Base-by-base conservation (phyloP, 306 rosid genomes). In the Mucuna pruriens region DNA sequence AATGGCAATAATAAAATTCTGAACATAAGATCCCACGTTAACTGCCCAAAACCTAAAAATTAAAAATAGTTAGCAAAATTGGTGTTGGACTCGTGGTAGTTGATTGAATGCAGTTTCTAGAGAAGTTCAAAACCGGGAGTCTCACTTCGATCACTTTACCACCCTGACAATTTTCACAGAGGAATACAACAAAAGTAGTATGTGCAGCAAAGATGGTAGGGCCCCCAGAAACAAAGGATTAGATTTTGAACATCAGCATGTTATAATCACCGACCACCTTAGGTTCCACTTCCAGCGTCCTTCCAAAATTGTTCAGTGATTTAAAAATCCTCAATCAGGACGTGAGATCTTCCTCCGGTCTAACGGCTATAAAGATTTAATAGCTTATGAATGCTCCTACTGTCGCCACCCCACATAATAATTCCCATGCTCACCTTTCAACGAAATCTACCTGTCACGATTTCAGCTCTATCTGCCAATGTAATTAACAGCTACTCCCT, bases 221-320 rank as follows among this genome's bases (percentile, higher is more conserved):
- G 78, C 23, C 67, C 79, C 81, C 75, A 78, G 49, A 82, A 38
- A 68, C 54, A 68, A 34, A 36, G 29, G 42, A 73, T 6, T 20
- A 42, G 40, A 57, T 57, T 66, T 57, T 34, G 22, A 26, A 33
- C 45, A 38, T 25, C n/a, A 46, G 48, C 54, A 36, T 25, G 36
- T 48, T 61, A 76, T 9, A 70, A 39, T 20, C 61, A 38, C 33
- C 63, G 42, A 74, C 52, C 66, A 81, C 1, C 48, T 17, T 77
- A 75, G 83, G 88, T 55, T 82, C 86, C 86, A 74, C 88, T 76
- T 60, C 29, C 45, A 34, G 67, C 10, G 9, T 31, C 29, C 72
- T 12, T 33, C 85, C 64, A 76, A 67, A 19, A 71, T 42, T 57
- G 66, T 81, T 64, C 77, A 29, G 48, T 17, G n/a, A 33, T 72